Conservation (phyloP, 2,329 filamentous ascomycete genomes). For the Colletotrichum higginsianum region DNA sequence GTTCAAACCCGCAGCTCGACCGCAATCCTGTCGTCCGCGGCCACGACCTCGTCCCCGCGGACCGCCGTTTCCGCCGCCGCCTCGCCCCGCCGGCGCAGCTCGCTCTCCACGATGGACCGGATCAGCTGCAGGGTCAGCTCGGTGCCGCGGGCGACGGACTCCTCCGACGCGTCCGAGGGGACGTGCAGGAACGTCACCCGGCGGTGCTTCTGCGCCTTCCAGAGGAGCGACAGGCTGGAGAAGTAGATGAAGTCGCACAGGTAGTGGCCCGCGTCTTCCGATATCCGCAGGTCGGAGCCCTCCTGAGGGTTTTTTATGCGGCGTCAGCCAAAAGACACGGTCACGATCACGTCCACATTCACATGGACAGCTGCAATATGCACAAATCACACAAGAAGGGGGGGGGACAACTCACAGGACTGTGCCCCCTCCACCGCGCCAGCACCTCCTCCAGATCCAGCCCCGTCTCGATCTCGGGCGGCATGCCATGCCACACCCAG, state of each 20-base stretch:
- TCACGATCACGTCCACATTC: too few species aligned
- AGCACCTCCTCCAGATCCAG: slow-evolving; percentile 72
- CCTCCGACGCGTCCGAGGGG: slow-evolving; percentile 70
- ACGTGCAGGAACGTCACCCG: slow-evolving; percentile 82
- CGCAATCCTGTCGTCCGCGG: slow-evolving; percentile 39
- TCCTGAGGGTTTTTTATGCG: slow-evolving; percentile 47
- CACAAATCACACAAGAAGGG: too few species aligned
- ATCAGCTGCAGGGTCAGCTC: slow-evolving; percentile 69
- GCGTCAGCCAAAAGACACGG: slow-evolving; percentile 29
- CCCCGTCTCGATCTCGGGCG: slow-evolving; percentile 69
- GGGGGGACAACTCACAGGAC: slow-evolving; percentile 59
- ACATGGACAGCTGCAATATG: too few species aligned
- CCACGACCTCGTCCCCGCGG: slow-evolving; percentile 8
- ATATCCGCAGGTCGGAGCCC: slow-evolving; percentile 68
- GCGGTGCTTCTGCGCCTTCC: slow-evolving; percentile 60
- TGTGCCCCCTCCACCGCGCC: slow-evolving; percentile 66
- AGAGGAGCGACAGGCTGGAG: slow-evolving; percentile 73
- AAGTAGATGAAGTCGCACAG: slow-evolving; percentile 87
- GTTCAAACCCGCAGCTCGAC: slow-evolving; percentile 41
- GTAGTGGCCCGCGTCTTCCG: slow-evolving; percentile 79
- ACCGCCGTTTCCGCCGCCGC: not conserved
- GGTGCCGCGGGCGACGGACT: slow-evolving; percentile 63
- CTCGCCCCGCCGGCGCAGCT: slow-evolving; percentile 48
- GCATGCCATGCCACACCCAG: slow-evolving; percentile 70
- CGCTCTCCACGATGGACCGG: slow-evolving; percentile 69